Base-by-base conservation (phyloP, 2,329 filamentous ascomycete species). In the Bipolaris victoriae region DNA sequence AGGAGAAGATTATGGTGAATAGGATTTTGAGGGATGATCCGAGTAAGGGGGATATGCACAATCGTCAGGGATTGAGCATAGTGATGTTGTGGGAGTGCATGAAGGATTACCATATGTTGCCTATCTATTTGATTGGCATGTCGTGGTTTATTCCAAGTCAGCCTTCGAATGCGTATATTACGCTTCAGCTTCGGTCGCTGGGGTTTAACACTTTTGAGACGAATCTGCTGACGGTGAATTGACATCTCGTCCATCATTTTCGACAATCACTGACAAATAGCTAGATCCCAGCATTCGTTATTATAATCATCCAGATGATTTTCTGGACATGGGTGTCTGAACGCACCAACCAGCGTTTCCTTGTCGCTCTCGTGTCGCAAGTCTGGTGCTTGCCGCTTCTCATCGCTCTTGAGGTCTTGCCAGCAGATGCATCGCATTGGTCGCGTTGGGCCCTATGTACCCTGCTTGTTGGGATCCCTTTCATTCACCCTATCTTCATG, bases 1-100 rank as follows among this genome's bases (percentile, higher is more conserved):
- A 91, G 68, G 88, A 90, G 66, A 83, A 85, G 55, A 90, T 90
- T 66, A 70, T 90, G 83, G 82, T 88, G 16, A 90, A 90, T 67
- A 82, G 83, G 22, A 79, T 88, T 22, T 73, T 85, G 10, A 78
- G 83, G 7, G 83, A 85, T 50, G 83, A 85, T 45, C 82, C 83
- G 0, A 80, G 79, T 45, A 86, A 86, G 61, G 83, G 83, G n/a
- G 81, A 80, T 58, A 86, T 87, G 84, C 83, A 86, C 70, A 87
- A 87, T 61, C 78, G 84, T 3, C 82, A 87, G 67, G 82, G 81
- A 0, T 70, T 87, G 5, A 80, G 77, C 0, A 71, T 76, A 0
- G 70, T 63, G 26, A 80, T 84, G 72, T 74, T 86, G 13, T 82
- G 80, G 77, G 62, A 81, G 11, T 81, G 80, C 24, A 60, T 85